Percentiles rank a stretch among this genome's conserved stretches.
These are phyloP conservation scores for Powellomyces hirtus DNA, from an alignment of 192 early-diverging fungal species.

Conservation along the genomic window DNA sequence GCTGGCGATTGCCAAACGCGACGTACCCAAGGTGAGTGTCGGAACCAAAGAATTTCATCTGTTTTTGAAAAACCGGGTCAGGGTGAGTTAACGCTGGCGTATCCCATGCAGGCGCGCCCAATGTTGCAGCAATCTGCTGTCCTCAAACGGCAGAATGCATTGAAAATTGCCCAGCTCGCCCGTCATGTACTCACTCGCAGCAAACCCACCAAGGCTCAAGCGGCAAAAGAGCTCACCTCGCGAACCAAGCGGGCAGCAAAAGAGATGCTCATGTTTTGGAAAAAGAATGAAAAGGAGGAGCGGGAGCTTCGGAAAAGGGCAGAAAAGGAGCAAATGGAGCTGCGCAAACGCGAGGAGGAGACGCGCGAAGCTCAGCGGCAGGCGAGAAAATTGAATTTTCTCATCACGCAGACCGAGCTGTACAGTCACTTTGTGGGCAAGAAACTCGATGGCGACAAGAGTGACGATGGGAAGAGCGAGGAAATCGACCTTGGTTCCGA, in stretches of 20 bases:
- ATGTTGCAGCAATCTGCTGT: conserved; percentile 2
- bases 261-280: conserved; percentile 88
- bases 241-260: conserved; percentile 16
- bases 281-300: conserved; percentile 87
- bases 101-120: conserved; percentile 1
- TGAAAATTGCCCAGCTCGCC: conserved; percentile 13
- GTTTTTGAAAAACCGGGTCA: neutral
- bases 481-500: neutral
- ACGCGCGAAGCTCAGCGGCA: conserved; percentile 76
- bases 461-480: neutral
- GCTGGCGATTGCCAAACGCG: conserved; percentile 5
- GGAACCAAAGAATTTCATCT: too few species aligned
- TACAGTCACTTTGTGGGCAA: conserved; percentile 90
- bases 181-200: neutral
- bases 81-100: neutral
- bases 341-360: conserved; percentile 76
- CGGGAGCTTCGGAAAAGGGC: conserved; percentile 83
- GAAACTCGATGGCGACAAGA: conserved; percentile 53
- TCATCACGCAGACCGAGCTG: conserved; percentile 89
- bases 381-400: conserved; percentile 85
- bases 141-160: neutral
- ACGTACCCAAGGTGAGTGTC: conserved; percentile 2
- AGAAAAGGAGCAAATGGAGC: conserved; percentile 81
- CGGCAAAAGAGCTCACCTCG: conserved; percentile 5
- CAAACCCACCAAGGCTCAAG: neutral